Percentiles rank a stretch among this genome's conserved stretches.
Conservation (phyloP, 768 basidiomycete genomes). For the Calocera cornea region DNA sequence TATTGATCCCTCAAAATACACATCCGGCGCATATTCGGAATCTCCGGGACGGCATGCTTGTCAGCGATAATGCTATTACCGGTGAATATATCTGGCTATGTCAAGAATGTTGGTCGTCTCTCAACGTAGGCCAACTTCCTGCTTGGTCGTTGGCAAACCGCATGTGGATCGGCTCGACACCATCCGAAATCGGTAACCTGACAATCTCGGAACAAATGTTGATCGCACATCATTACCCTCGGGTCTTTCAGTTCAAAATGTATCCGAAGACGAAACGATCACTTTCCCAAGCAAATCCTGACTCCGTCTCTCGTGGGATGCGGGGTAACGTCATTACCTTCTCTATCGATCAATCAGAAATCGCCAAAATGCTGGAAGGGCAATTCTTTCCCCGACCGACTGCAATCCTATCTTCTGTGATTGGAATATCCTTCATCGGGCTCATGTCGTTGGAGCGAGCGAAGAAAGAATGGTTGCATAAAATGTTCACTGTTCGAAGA, state of each 20-base stretch:
- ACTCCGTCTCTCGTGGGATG: constrained; percentile 22
- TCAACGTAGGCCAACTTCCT: neutral
- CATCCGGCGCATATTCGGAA: neutral
- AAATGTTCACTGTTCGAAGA: constrained; percentile 26
- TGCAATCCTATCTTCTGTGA: constrained; percentile 21
- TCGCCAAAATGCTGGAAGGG: constrained; percentile 27
- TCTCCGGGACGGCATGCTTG: neutral
- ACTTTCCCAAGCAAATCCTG: neutral
- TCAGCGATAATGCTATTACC: neutral
- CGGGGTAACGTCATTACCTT: constrained; percentile 28
- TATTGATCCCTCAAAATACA: neutral
- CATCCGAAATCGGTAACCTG: constrained; percentile 20
- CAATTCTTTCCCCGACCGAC: constrained; percentile 24
- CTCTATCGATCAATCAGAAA: constrained; percentile 18
- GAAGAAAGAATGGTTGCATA: constrained; percentile 19
- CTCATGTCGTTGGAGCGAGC: constrained; percentile 14
- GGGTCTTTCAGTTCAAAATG: constrained; percentile 27
- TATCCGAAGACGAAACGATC: constrained; percentile 21
- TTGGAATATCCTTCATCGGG: constrained; percentile 29
- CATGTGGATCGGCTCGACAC: constrained; percentile 29
- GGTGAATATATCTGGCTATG: neutral
- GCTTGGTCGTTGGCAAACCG: constrained; percentile 26
- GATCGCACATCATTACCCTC: constrained; percentile 24
- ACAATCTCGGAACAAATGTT: constrained; percentile 30
- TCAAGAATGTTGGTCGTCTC: neutral